Base-by-base conservation (phyloP, 2,329 filamentous ascomycete species). In the Fusarium staphyleae region DNA sequence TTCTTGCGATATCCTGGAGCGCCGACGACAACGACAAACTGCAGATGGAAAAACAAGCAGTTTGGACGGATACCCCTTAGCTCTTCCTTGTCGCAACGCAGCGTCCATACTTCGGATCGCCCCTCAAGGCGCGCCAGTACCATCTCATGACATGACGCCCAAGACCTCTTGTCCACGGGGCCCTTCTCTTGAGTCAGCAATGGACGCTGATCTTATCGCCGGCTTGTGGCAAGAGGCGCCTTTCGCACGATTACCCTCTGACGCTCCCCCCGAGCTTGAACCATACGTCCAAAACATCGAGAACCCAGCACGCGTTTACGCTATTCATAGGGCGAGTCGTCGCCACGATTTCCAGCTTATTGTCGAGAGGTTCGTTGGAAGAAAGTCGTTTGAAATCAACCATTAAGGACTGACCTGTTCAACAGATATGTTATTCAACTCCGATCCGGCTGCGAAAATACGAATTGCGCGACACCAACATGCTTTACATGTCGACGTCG, bases 401-500 rank as follows among this genome's bases (percentile, higher is more conserved):
- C 13, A 1, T 28, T n/a, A 9, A 22, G 44, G 29, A 33, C 53
- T 68, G 42, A 63, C 59, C n/a, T 29, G 9, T 52, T 41, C 53
- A 47, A 19, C 59, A 93, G 90, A 66, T 96, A 90, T 69, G 86
- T 93, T 42, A 78, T 84, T 28, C 92, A 96, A 74, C 83, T 96
- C n/a, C 85, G 91, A 50, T 83, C 89, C 61, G 92, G 92, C 59
- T 96, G 92, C 70, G 85, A 84, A 57, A 84, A 83, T 60, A 76
- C 80, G 46, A 77, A 80, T 44, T 96, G 92, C 74, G 79, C 78
- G 29, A 93, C 87, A 1, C 75, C 90, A 12, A 93, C 90, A 12
- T 96, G 92, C 75, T 88, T 93, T 68, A 91, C 87, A 56, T 91
- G 85, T 70, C 86, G 89, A 48, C 88, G 83, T 72, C 83, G 89